phyloP scores from a whole-genome alignment of 2,329 filamentous ascomycete genomes.

The Xylaria hypoxylon region DNA sequence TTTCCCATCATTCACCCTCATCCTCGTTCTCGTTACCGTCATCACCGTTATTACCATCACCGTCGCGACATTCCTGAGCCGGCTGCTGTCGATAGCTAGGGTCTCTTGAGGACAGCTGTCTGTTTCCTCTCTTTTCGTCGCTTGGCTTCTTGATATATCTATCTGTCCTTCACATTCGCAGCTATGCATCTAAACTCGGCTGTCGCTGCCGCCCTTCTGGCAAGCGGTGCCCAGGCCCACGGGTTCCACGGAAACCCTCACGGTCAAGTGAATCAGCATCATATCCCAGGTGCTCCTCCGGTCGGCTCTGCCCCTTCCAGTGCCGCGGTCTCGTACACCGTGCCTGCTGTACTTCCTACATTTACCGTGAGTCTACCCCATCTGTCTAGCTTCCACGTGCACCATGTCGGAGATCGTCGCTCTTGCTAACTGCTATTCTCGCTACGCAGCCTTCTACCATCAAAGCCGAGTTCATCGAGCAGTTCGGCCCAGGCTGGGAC shows the following conservation, averaged over 20 bases:
- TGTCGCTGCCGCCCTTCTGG: slow-evolving; percentile 79
- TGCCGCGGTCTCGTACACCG: slow-evolving; percentile 29
- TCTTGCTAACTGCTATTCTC: slow-evolving; percentile 28
- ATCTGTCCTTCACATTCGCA: slow-evolving; percentile 46
- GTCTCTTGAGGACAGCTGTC: slow-evolving; percentile 29
- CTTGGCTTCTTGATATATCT: slow-evolving; percentile 22
- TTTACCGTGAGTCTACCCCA: slow-evolving; percentile 79
- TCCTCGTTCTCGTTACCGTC: slow-evolving; percentile 3
- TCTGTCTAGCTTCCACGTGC: slow-evolving; percentile 12
- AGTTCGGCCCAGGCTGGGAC: slow-evolving; percentile 98
- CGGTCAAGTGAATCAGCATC: slow-evolving; percentile 49
- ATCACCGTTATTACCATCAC: not conserved
- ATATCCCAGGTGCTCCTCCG: slow-evolving; percentile 68
- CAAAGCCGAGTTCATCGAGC: slow-evolving; percentile 96
- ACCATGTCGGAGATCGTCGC: slow-evolving; percentile 4
- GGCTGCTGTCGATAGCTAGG: slow-evolving; percentile 26
- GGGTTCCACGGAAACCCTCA: slow-evolving; percentile 38
- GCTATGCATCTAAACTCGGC: slow-evolving; percentile 88
- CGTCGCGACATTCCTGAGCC: slow-evolving; percentile 1
- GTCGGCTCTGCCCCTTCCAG: slow-evolving; percentile 7
- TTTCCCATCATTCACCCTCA: slow-evolving; percentile 38
- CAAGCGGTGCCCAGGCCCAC: slow-evolving; percentile 76
- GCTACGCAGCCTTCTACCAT: slow-evolving; percentile 78
- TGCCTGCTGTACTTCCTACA: slow-evolving; percentile 71
- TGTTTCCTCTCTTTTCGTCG: slow-evolving; percentile 19